Conservation (phyloP, 192 early-diverging fungal species). For the Coemansia sp. region DNA sequence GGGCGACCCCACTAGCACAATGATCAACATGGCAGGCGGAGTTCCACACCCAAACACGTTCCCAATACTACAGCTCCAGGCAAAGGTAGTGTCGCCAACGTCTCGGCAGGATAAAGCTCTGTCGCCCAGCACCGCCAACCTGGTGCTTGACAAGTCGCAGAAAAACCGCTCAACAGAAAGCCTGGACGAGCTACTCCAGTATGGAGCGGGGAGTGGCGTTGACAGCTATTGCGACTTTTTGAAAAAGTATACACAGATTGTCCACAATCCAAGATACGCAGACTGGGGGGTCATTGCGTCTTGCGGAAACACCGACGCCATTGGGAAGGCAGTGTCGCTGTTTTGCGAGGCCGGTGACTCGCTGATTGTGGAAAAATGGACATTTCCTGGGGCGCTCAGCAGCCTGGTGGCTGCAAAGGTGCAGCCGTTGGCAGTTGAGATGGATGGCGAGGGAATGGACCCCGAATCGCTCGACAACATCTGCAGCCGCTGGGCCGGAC, state of each 20-base stretch:
- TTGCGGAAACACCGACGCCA: conserved; percentile 61
- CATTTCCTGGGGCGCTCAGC: conserved; percentile 62
- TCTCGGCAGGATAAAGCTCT: not conserved
- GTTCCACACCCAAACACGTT: conserved; percentile 66
- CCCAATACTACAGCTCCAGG: conserved; percentile 60
- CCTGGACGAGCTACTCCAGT: conserved; percentile 59
- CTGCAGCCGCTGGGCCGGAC: conserved; percentile 53
- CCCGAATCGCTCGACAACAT: conserved; percentile 59
- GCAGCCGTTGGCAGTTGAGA: conserved; percentile 45
- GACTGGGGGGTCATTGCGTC: conserved; percentile 68
- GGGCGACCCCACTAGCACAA: conserved; percentile 46
- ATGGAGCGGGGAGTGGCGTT: conserved; percentile 59
- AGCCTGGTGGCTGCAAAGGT: conserved; percentile 52
- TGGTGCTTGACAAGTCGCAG: conserved; percentile 41
- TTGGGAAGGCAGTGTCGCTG: conserved; percentile 56
- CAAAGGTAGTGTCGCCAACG: conserved; percentile 46
- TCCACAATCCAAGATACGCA: conserved; percentile 56
- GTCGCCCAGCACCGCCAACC: conserved; percentile 15
- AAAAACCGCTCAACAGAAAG: conserved; percentile 24
- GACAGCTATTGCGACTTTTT: conserved; percentile 56
- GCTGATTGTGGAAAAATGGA: conserved; percentile 61
- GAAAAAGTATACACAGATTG: conserved; percentile 46
- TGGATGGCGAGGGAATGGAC: conserved; percentile 66
- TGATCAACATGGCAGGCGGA: conserved; percentile 73
- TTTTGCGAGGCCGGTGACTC: conserved; percentile 62